Percentiles rank a stretch among this genome's conserved stretches.
These are phyloP conservation scores for Nothophoma quercina DNA, from an alignment of 2,329 filamentous ascomycete species.

Conservation along the genomic window DNA sequence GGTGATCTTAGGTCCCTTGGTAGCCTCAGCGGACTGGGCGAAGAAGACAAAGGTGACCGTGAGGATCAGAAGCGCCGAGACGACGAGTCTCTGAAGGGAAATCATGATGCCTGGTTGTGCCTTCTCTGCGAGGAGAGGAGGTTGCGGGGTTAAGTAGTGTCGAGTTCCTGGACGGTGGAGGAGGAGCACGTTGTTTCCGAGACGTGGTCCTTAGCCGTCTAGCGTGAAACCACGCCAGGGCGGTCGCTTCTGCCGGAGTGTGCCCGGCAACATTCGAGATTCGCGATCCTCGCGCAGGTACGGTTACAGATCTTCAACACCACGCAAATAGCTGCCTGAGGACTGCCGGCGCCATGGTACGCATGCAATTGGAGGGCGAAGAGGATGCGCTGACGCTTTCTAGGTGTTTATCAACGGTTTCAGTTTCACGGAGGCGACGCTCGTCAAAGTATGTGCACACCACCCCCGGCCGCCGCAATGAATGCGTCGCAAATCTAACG, in stretches of 20 bases:
- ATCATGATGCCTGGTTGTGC: conserved; percentile 68
- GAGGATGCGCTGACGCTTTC: conserved; percentile 20
- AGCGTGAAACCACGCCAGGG: conserved; percentile 24
- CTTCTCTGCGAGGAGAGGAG: conserved; percentile 27
- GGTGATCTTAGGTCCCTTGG: conserved; percentile 89
- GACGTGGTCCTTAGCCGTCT: conserved; percentile 41
- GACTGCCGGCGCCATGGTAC: conserved; percentile 36
- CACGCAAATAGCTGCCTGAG: conserved; percentile 22
- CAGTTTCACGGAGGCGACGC: conserved; percentile 82
- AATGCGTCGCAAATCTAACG: conserved; percentile 21
- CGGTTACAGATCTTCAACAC: conserved; percentile 28
- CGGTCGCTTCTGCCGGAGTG: conserved; percentile 22
- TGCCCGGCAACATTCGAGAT: conserved; percentile 19
- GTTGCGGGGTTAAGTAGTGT: conserved; percentile 33
- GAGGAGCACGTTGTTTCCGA: conserved; percentile 31
- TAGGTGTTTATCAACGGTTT: conserved; percentile 86
- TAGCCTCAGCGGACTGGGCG: conserved; percentile 43
- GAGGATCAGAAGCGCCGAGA: conserved; percentile 78
- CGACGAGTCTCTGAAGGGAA: conserved; percentile 72
- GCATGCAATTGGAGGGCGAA: conserved; percentile 8
- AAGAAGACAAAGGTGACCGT: conserved; percentile 62
- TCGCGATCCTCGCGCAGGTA: conserved; percentile 24
- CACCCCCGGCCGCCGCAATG: conserved; percentile 38
- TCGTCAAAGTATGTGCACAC: conserved; percentile 74
- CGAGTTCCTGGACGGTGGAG: conserved; percentile 24